Percentiles rank a stretch among this genome's conserved stretches.
phyloP scores from a whole-genome alignment of 306 rosid species.

The Pyrus betulifolia region DNA sequence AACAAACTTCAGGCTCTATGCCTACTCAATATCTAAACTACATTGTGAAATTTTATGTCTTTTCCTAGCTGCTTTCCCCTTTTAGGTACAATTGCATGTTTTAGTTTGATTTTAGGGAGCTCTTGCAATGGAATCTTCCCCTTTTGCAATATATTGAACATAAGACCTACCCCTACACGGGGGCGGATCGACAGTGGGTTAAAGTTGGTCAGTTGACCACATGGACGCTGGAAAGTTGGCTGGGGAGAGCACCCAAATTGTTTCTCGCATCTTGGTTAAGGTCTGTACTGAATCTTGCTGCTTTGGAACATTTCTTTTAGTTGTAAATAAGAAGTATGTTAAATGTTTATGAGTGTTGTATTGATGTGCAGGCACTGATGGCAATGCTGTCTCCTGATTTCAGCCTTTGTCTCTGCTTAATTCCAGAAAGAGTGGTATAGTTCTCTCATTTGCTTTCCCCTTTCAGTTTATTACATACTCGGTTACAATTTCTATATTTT shows the following conservation, averaged over 20 bases:
- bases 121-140: no score
- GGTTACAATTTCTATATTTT: no score
- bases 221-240: no score
- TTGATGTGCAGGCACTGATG: slow-evolving; percentile 64
- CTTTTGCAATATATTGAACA: no score
- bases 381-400: slow-evolving; percentile 97
- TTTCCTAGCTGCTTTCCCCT: slow-evolving; percentile 14
- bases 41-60: slow-evolving; percentile 90
- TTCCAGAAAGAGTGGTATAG: slow-evolving; percentile 44
- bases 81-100: no score
- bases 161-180: not conserved
- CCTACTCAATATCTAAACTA: slow-evolving; percentile 79
- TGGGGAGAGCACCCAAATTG: no score
- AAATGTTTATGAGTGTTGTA: not conserved
- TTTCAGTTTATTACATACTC: no score
- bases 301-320: not conserved
- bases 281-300: slow-evolving; percentile 11
- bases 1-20: slow-evolving; percentile 84
- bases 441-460: no score
- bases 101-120: no score
- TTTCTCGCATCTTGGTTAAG: slow-evolving; percentile 42
- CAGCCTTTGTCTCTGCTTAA: slow-evolving; percentile 80
- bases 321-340: not conserved
- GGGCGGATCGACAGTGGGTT: no score
- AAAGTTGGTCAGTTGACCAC: no score